These are phyloP conservation scores for Lodderomyces parapsilosis DNA, from an alignment of 1,139 yeast species.

Conservation along the genomic window DNA sequence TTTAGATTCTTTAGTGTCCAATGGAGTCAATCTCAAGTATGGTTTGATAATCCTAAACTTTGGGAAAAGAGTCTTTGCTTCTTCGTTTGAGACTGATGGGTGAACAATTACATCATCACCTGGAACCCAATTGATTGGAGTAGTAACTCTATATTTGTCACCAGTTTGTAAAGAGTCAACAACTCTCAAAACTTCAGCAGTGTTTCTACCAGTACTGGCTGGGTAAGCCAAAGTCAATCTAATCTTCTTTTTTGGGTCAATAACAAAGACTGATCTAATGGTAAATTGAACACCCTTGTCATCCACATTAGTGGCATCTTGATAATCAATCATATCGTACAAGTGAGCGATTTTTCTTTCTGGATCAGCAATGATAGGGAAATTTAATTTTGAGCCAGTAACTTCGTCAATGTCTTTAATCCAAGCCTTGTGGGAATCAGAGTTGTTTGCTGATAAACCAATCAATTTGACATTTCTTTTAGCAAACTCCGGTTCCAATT, in stretches of 20 bases:
- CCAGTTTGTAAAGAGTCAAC: conserved; percentile 77
- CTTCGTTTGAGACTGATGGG: conserved; percentile 67
- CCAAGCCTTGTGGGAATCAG: conserved; percentile 75
- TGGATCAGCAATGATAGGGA: conserved; percentile 83
- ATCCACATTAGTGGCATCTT: conserved; percentile 76
- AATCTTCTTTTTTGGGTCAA: conserved; percentile 75
- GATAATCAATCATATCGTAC: conserved; percentile 84
- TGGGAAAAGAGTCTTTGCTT: conserved; percentile 72
- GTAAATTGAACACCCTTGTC: conserved; percentile 72
- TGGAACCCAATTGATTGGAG: conserved; percentile 83
- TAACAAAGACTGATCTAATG: conserved; percentile 78
- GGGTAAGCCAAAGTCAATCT: conserved; percentile 77
- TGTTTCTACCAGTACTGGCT: conserved; percentile 84
- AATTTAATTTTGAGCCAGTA: conserved; percentile 61
- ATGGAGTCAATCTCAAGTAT: conserved; percentile 53
- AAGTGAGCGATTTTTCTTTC: conserved; percentile 63
- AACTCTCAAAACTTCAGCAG: conserved; percentile 82
- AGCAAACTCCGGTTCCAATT: conserved; percentile 77
- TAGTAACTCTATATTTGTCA: conserved; percentile 69
- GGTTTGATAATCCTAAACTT: conserved; percentile 77
- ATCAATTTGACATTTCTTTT: conserved; percentile 74
- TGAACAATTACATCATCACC: conserved; percentile 87
- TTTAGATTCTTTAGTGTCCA: conserved; percentile 17
- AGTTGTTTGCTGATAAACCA: conserved; percentile 74
- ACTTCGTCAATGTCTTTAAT: conserved; percentile 80